Base-by-base conservation (phyloP, 2,329 filamentous ascomycete species). In the Taxawa tesnikishii region DNA sequence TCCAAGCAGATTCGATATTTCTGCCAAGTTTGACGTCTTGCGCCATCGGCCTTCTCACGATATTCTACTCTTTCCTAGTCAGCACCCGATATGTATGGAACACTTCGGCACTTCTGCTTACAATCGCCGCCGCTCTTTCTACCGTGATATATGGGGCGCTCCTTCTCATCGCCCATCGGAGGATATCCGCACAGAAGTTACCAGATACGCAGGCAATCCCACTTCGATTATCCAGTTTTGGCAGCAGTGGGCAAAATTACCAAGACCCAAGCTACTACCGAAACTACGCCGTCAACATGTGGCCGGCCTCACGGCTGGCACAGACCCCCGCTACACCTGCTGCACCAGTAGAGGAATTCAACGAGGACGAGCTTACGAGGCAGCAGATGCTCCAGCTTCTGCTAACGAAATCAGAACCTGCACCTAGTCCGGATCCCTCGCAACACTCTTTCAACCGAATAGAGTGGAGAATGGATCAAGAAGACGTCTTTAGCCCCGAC, bases 331-430 rank as follows among this genome's bases (percentile, higher is more conserved):
- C 24, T 18, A 36, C 27, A 9, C 42, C 34, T 9, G 39, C 34
- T 25, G 32, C 31, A 10, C 17, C 29, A 31, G 46, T 38, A 23
- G 50, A 51, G 33, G 47, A 53, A 14, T 33, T 63, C 33, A 55
- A 55, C 14, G 65, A 69, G 42, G 62, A 67, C 33, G 65, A 68
- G 30, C 50, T 58, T 37, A 60, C 65, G 36, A 60, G 62, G 17
- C 60, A 65, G 41, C 64, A 68, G 38, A 65, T 67, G 57, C 54
- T 62, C n/a, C 53, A 59, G 39, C 52, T 69, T 0, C 55, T 67
- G 11, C 44, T 53, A 26, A 34, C 31, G 10, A 38, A 33, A 21
- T 31, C 38, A 5, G 38, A 38, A 13, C 19, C 30, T 4, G 24
- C 34, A 8, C 25, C 32, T 12, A 18, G 17, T 11, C 18, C 24